Evolutionary conservation across 83 land plant species (phyloP), one percentile per base, ranked within the genome.

Genomic region (Larix sibirica): DNA sequence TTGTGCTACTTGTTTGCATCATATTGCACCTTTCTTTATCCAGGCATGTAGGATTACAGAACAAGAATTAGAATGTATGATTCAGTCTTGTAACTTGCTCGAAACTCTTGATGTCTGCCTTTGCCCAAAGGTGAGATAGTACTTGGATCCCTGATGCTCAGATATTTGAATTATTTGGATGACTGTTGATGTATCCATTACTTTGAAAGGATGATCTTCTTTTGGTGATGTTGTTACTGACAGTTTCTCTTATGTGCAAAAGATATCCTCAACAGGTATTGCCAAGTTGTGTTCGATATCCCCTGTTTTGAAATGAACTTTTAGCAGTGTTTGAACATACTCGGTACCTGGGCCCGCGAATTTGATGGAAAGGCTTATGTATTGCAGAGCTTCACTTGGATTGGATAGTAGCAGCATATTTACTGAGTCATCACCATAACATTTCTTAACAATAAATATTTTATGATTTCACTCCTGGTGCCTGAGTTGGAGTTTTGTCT

Each of bases 301-400:
- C 81, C 90, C 87, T 10, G 85, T 85, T 82, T 67, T 92, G 85
- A 90, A 88, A 83, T 85, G 93, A 17, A 87, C 85, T 50, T 87
- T 83, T 83, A 86, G 84, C 88, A 82, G 85, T 84, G 21, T 88
- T 6, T 67, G 58, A 50, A 31, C 33, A 9, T 80, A 38, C 3
- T 77, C n/a, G 17, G 63, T 13, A 24, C 18, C 20, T 31, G 24
- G 56, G 50, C 54, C 13, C 14, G 40, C 23, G 16, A 4, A 74
- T 44, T 40, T 74, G 24, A 44, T 74, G 44, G 47, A 40, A 74
- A 54, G 17, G 47, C 26, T 74, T 10, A 40, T 73, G 23, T 8
- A 44, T 74, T 23, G 58, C 26, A 21, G 77, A 21, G 58, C 44
- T 73, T 40, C 26, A 44, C 14, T 40, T 74, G 77, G 77, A 44